These are phyloP conservation scores for Fomitopsis betulina DNA, from an alignment of 1,284 basidiomycete species.

Conservation along the genomic window DNA sequence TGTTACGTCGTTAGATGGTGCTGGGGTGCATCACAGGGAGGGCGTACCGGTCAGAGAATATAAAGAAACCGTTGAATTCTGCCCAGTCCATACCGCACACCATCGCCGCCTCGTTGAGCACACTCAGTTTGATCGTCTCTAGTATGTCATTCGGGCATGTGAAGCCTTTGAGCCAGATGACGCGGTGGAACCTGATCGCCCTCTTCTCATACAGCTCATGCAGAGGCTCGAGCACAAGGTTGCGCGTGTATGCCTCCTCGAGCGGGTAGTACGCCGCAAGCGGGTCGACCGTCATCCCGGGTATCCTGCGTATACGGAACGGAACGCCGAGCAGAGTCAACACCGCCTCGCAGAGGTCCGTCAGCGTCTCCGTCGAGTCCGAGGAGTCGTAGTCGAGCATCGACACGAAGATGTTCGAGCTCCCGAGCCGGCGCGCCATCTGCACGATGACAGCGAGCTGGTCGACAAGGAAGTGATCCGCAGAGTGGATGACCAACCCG, in stretches of 20 bases:
- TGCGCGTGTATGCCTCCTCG: constrained; percentile 90
- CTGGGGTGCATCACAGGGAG: neutral
- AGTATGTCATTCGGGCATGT: constrained; percentile 95
- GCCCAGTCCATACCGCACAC: constrained; percentile 99
- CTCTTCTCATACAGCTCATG: constrained; percentile 74
- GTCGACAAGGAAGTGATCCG: constrained; percentile 96
- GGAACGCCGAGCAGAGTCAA: constrained; percentile 87
- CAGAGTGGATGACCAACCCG: constrained; percentile 90
- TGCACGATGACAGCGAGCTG: constrained; percentile 95
- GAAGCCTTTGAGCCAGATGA: constrained; percentile 96
- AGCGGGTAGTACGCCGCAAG: constrained; percentile 86
- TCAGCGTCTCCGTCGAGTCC: constrained; percentile 89
- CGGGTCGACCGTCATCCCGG: constrained; percentile 85
- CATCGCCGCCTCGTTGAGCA: constrained; percentile 89
- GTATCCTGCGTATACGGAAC: constrained; percentile 83
- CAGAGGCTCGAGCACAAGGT: constrained; percentile 88
- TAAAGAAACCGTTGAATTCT: constrained; percentile 93
- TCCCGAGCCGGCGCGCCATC: constrained; percentile 83
- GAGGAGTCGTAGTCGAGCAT: constrained; percentile 94
- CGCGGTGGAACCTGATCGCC: constrained; percentile 79
- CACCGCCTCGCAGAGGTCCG: constrained; percentile 89
- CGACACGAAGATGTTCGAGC: constrained; percentile 87
- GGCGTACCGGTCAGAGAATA: constrained; percentile 87
- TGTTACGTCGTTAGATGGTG: constrained; percentile 23
- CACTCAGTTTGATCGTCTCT: constrained; percentile 87